Percentiles rank a stretch among this genome's conserved stretches.
Conservation (phyloP, 2,329 filamentous ascomycete species). For the Pestalotiopsis sp. region DNA sequence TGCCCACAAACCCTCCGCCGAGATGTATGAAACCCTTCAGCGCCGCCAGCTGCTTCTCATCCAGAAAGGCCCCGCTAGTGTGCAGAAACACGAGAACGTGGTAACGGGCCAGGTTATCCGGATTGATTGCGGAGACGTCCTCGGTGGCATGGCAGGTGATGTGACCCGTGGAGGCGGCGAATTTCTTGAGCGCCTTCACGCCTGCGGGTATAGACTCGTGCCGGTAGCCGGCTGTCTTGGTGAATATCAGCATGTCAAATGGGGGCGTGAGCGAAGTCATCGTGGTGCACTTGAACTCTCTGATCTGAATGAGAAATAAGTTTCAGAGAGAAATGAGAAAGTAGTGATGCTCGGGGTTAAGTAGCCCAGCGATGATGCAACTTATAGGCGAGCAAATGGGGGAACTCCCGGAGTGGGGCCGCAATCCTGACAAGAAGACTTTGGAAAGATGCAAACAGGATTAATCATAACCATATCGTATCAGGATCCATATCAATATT, state of each 20-base stretch:
- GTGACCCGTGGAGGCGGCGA: conserved; percentile 26
- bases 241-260: conserved; percentile 41
- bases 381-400: not conserved
- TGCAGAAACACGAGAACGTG: conserved; percentile 42
- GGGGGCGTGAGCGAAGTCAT: not conserved
- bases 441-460: not conserved
- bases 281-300: not conserved
- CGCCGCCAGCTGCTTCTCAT: conserved; percentile 32
- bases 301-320: not conserved
- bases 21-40: conserved; percentile 35
- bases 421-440: not conserved
- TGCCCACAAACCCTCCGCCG: conserved; percentile 42
- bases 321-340: not conserved
- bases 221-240: conserved; percentile 40
- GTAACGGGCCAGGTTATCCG: conserved; percentile 33
- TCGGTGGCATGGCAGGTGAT: conserved; percentile 40
- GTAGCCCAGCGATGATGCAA: not conserved
- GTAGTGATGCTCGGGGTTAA: not conserved
- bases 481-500: too few relatives aligned
- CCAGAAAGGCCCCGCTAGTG: conserved; percentile 41
- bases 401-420: not conserved
- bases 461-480: too few relatives aligned
- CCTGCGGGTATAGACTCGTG: conserved; percentile 42
- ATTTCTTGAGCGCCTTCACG: conserved; percentile 33
- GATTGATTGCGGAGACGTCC: conserved; percentile 36